Evolutionary conservation across 1,284 basidiomycete genomes (phyloP).

Genomic region (Ustanciosporium gigantosporum): DNA sequence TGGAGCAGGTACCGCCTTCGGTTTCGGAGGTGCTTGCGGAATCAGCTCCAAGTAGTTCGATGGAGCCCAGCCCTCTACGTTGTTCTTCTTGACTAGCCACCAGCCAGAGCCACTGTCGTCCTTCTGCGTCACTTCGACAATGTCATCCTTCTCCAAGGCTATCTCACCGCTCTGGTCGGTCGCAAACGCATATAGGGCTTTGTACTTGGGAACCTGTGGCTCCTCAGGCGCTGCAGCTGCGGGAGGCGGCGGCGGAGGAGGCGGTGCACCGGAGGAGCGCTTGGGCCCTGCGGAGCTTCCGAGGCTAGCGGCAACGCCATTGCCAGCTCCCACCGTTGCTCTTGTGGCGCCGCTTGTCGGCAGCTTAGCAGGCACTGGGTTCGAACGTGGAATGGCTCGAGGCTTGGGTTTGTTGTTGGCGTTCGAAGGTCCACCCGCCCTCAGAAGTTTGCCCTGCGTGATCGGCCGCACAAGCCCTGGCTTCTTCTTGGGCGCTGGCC

Average conservation of each 20-base stretch:
- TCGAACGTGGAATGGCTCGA: slow-evolving; percentile 30
- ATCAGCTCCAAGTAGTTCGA: slow-evolving; percentile 78
- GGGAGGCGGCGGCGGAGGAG: slow-evolving; percentile 65
- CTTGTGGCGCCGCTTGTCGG: slow-evolving; percentile 9
- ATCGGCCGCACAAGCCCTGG: slow-evolving; percentile 80
- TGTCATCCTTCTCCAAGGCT: slow-evolving; percentile 82
- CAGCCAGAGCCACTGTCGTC: slow-evolving; percentile 70
- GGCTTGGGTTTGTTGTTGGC: slow-evolving; percentile 54
- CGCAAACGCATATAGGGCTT: slow-evolving; percentile 71
- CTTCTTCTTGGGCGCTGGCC: slow-evolving; percentile 83
- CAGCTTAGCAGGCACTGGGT: slow-evolving; percentile 24
- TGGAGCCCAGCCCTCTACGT: slow-evolving; percentile 89
- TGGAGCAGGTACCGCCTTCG: slow-evolving; percentile 45
- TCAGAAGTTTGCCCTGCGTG: slow-evolving; percentile 79
- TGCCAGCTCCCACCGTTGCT: slow-evolving; percentile 6
- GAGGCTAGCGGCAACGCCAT: slow-evolving; percentile 44
- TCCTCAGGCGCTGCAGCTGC: slow-evolving; percentile 58
- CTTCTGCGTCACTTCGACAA: slow-evolving; percentile 89
- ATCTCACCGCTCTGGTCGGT: slow-evolving; percentile 87
- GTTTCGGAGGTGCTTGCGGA: slow-evolving; percentile 70
- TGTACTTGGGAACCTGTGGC: slow-evolving; percentile 76
- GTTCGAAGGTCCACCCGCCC: slow-evolving; percentile 71
- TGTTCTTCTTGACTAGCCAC: slow-evolving; percentile 91
- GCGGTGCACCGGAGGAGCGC: slow-evolving; percentile 1
- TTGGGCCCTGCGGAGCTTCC: slow-evolving; percentile 43